Evolutionary conservation across 1,284 basidiomycete species (phyloP).

Genomic region (Naganishia albida): DNA sequence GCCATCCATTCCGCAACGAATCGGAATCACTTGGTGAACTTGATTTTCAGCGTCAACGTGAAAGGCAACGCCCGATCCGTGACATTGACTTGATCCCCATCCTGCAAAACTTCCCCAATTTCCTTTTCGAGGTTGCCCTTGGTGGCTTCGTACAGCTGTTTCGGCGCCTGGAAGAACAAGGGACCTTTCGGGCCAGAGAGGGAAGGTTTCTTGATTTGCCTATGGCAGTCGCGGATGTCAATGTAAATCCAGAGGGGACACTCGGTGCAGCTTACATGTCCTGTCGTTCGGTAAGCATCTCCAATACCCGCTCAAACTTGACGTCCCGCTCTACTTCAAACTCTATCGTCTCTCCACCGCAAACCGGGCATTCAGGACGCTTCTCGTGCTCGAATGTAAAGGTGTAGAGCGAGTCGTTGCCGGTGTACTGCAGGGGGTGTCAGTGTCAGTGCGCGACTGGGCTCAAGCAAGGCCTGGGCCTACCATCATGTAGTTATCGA

Average conservation of each 20-base stretch:
- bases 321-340: constrained; percentile 67
- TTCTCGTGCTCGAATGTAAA: constrained; percentile 96
- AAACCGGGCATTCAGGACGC: constrained; percentile 92
- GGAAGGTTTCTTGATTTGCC: constrained; percentile 91
- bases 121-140: constrained; percentile 84
- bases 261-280: constrained; percentile 68
- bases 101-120: constrained; percentile 73
- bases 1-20: not conserved
- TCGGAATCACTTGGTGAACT: constrained; percentile 35
- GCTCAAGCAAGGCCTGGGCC: constrained; percentile 41
- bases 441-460: not conserved
- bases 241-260: constrained; percentile 1
- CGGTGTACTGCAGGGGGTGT: constrained; percentile 61
- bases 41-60: constrained; percentile 69
- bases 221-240: constrained; percentile 50
- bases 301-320: constrained; percentile 81
- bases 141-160: constrained; percentile 82
- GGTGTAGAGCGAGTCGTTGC: constrained; percentile 94
- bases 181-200: constrained; percentile 65
- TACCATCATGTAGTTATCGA: constrained; percentile 98
- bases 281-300: constrained; percentile 77
- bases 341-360: constrained; percentile 83
- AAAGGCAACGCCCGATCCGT: constrained; percentile 88
- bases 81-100: constrained; percentile 77
- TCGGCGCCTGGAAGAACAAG: constrained; percentile 90